Conservation (phyloP, 306 rosid species). For the Elaeagnus macrophylla region DNA sequence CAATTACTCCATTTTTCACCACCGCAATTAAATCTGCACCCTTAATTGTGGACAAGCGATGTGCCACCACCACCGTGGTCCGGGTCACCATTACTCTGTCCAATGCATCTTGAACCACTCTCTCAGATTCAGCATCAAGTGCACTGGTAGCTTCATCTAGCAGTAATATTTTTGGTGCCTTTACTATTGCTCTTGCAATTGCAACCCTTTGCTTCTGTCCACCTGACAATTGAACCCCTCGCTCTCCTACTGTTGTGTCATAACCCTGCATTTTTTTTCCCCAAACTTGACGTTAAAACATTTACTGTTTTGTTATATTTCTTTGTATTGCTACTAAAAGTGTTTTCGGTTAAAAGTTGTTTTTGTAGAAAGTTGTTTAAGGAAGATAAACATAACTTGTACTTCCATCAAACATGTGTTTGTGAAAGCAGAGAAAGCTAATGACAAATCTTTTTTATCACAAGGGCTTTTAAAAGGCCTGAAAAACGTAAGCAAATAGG, state of each 20-base stretch:
- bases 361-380: no score
- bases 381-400: no score
- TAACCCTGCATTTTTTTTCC: slow-evolving; percentile 39
- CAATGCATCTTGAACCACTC: slow-evolving; percentile 62
- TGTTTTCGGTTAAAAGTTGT: no score
- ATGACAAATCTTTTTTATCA: no score
- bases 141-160: slow-evolving; percentile 82
- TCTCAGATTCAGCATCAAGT: slow-evolving; percentile 73
- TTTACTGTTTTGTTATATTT: no score
- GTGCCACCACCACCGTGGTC: slow-evolving; percentile 66
- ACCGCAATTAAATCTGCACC: slow-evolving; percentile 60
- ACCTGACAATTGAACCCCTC: slow-evolving; percentile 66
- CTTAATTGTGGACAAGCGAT: slow-evolving; percentile 54
- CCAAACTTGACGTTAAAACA: no score
- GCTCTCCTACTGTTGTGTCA: slow-evolving; percentile 55
- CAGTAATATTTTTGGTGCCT: slow-evolving; percentile 52
- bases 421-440: no score
- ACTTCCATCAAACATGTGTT: no score
- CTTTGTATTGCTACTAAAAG: no score
- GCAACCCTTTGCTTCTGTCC: slow-evolving; percentile 84
- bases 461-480: no score
- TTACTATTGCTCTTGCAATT: slow-evolving; percentile 59
- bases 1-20: slow-evolving; percentile 51
- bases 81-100: slow-evolving; percentile 48
- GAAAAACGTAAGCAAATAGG: no score